Conservation (phyloP, 805 yeast genomes). For the Isabelozyma heimii region DNA sequence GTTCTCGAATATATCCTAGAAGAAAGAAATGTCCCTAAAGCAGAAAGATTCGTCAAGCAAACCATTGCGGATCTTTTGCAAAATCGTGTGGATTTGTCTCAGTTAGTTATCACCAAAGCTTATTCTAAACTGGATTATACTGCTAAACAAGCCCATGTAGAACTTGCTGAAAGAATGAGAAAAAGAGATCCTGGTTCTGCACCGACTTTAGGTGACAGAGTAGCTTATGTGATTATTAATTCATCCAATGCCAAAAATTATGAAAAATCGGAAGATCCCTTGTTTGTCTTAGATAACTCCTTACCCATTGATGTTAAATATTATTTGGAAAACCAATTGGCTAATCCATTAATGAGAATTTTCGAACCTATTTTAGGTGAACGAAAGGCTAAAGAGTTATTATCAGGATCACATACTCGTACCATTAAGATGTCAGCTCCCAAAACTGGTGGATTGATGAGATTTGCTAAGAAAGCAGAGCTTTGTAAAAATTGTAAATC, state of each 20-base stretch:
- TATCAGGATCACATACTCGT: slow-evolving; percentile 82
- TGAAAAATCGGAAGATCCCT: slow-evolving; percentile 96
- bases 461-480: slow-evolving; percentile 85
- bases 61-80: slow-evolving; percentile 89
- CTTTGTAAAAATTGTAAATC: slow-evolving; percentile 86
- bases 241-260: slow-evolving; percentile 84
- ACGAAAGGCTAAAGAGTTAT: slow-evolving; percentile 69
- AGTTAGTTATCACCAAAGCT: slow-evolving; percentile 90
- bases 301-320: slow-evolving; percentile 93
- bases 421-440: slow-evolving; percentile 72
- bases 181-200: slow-evolving; percentile 98
- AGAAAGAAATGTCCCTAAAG: slow-evolving; percentile 81
- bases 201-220: slow-evolving; percentile 95
- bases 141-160: slow-evolving; percentile 96
- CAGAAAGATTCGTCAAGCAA: slow-evolving; percentile 79
- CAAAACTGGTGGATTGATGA: slow-evolving; percentile 83
- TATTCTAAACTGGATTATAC: slow-evolving; percentile 87
- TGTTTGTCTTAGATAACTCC: slow-evolving; percentile 87
- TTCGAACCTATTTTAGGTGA: slow-evolving; percentile 95
- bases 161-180: slow-evolving; percentile 91
- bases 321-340: slow-evolving; percentile 86
- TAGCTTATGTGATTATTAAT: slow-evolving; percentile 86
- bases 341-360: slow-evolving; percentile 90
- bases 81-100: slow-evolving; percentile 88
- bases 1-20: slow-evolving; percentile 83